phyloP scores from a whole-genome alignment of 2,329 filamentous ascomycete genomes.

The Calycina herbarum region DNA sequence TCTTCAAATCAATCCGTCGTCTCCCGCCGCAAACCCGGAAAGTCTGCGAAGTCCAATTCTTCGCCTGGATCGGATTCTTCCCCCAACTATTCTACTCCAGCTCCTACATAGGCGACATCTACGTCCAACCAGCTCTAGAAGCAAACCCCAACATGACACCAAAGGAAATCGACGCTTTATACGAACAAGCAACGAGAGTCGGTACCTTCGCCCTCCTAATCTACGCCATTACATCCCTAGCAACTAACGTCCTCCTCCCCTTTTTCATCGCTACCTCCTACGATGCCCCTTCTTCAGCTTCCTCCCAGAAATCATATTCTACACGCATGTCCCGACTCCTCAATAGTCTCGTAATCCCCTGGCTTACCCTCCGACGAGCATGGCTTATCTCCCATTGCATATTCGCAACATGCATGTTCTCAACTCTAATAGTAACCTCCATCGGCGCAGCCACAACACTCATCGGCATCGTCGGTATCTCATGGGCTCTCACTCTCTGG shows the following conservation, averaged over 20 bases:
- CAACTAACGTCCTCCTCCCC: slow-evolving; percentile 79
- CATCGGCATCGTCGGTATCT: slow-evolving; percentile 80
- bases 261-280: slow-evolving; percentile 85
- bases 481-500: slow-evolving; percentile 92
- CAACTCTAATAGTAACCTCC: slow-evolving; percentile 74
- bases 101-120: slow-evolving; percentile 90
- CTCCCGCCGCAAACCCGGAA: slow-evolving; percentile 79
- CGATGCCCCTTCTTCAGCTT: slow-evolving; percentile 42
- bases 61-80: slow-evolving; percentile 94
- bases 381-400: slow-evolving; percentile 87
- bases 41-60: slow-evolving; percentile 81
- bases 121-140: slow-evolving; percentile 78
- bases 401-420: slow-evolving; percentile 78
- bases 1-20: slow-evolving; percentile 73
- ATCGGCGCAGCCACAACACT: slow-evolving; percentile 73
- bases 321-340: slow-evolving; percentile 44
- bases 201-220: slow-evolving; percentile 88
- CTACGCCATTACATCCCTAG: slow-evolving; percentile 82
- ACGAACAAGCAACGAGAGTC: slow-evolving; percentile 81
- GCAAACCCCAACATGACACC: slow-evolving; percentile 76
- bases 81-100: slow-evolving; percentile 95
- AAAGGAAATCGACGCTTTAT: slow-evolving; percentile 73
- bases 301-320: slow-evolving; percentile 31
- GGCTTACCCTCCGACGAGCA: slow-evolving; percentile 81
- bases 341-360: slow-evolving; percentile 69